Base-by-base conservation (phyloP, 768 basidiomycete species). In the Podaxis carcinomalis region DNA sequence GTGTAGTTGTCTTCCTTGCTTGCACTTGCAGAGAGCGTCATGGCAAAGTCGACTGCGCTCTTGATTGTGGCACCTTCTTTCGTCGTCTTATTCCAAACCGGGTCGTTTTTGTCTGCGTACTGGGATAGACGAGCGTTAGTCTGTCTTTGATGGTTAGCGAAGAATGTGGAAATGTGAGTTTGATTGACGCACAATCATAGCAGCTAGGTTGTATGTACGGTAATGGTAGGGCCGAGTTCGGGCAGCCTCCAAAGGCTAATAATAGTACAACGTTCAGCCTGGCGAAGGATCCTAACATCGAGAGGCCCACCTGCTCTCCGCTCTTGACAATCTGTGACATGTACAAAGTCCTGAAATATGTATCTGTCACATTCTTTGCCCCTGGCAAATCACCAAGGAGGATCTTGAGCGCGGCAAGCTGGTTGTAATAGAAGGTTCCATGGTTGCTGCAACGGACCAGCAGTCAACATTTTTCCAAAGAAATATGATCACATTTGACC, bases 201-300 rank as follows among this genome's bases (percentile, higher is more conserved):
- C 87, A 1, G 82, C 83, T 14, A 88, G 75, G 63, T 90, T 90
- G 72, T 86, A 89, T 0, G 81, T 78, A 9, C 84, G 79, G 68
- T 89, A 88, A 67, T 89, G 87, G 69, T 82, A 88, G 14, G 87
- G 85, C 10, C 82, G 75, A 1, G 85, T 85, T 27, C 87, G 82
- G 2, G 70, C 75, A 16, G 83, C 78, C 73, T 89, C 87, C 13
- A 85, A 69, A 10, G 87, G 86, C 83, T 86, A 21, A 58, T 86
- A 21, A 58, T 4, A 51, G 50, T 36, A 36, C 10, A 6, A 21
- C 10, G 6, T 36, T 64, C 39, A 40, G 63, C 21, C 14, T n/a
- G 19, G 19, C 21, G 25, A 50, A 23, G 42, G 51, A 28, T 19
- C 36, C 21, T 23, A 42, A 28, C 19, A 35, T 60, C 7, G 11